phyloP scores from a whole-genome alignment of 108 stramenopile species.

The Nitzschia palea region DNA sequence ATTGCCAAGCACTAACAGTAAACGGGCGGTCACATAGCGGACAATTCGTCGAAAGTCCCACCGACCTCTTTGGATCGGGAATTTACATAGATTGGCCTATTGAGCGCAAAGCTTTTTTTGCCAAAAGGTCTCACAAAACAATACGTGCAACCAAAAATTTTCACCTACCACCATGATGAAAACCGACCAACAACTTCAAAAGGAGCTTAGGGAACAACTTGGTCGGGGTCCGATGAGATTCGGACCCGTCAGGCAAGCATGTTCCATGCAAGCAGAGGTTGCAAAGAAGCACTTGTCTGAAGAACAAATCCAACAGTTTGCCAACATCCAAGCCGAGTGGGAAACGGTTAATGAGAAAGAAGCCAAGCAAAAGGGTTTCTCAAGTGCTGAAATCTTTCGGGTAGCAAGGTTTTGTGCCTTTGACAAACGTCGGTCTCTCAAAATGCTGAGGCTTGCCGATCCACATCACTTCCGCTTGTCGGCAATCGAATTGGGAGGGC shows the following conservation, averaged over 20 bases:
- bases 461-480: neutral
- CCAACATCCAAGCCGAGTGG: neutral
- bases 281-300: neutral
- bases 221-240: neutral
- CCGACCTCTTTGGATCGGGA: no score
- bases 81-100: no score
- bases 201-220: neutral
- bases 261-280: neutral
- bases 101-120: no score
- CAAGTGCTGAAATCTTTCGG: neutral
- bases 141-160: no score
- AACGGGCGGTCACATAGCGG: no score
- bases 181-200: neutral
- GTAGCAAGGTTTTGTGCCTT: neutral
- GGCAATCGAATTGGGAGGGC: neutral
- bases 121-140: no score
- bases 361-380: neutral
- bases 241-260: neutral
- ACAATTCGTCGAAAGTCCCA: no score
- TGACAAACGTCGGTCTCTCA: neutral
- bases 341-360: neutral
- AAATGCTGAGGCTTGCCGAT: neutral
- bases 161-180: no score
- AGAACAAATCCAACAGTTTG: neutral
- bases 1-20: no score